A percentile compares a stretch with the other conserved stretches of the same genome.
Conservation (phyloP, 345 rosid genomes). For the Lenwebbia sp. region DNA sequence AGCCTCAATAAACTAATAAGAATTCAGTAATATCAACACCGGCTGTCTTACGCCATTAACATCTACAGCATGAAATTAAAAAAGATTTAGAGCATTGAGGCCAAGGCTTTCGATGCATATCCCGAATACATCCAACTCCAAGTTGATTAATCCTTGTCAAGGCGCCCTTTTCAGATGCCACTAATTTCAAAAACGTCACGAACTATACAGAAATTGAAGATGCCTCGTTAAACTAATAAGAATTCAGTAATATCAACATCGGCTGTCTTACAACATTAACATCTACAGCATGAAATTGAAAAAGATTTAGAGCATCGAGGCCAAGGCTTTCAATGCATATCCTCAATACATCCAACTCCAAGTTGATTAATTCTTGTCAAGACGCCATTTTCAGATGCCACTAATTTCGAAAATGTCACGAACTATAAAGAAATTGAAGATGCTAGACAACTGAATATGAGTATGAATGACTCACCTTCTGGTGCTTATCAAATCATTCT, state of each 20-base stretch:
- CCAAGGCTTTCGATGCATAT: background rate
- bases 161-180: background rate
- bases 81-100: background rate
- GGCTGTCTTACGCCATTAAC: background rate
- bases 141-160: background rate
- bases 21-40: background rate
- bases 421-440: background rate
- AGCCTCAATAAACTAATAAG: background rate
- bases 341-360: background rate
- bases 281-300: background rate
- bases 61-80: background rate
- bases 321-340: background rate
- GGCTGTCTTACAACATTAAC: too few relatives aligned
- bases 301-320: background rate
- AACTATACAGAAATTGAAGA: background rate
- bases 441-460: background rate
- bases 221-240: background rate
- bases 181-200: background rate
- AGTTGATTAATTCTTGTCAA: background rate
- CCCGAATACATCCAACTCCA: background rate
- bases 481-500: background rate
- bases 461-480: background rate
- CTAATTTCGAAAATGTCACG: background rate
- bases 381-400: background rate
- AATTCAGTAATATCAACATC: too few relatives aligned